A percentile compares a stretch with the other conserved stretches of the same genome.
phyloP scores from a whole-genome alignment of 768 basidiomycete genomes.

The Kwoniella dendrophila region DNA sequence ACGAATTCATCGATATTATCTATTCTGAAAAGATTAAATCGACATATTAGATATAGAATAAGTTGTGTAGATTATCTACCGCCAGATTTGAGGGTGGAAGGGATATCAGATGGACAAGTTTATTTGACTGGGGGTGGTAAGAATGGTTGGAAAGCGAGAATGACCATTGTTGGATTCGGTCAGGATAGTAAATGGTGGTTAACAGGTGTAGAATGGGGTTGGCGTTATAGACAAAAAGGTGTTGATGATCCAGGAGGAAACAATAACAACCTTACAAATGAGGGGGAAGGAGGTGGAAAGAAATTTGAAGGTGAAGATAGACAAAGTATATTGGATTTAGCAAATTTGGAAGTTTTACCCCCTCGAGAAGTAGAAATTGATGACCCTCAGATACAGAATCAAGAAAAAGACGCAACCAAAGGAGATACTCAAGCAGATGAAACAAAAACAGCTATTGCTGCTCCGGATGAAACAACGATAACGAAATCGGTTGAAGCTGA shows the following conservation, averaged over 20 bases:
- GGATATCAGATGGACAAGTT: slow-evolving; percentile 57
- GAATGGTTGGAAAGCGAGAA: slow-evolving; percentile 31
- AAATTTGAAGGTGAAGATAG: slow-evolving; percentile 38
- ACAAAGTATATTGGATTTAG: slow-evolving; percentile 42
- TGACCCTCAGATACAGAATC: background rate
- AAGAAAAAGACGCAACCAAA: background rate
- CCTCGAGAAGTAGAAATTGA: slow-evolving; percentile 15
- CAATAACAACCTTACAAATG: background rate
- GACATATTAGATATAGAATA: slow-evolving; percentile 75
- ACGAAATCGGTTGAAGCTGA: slow-evolving; percentile 3
- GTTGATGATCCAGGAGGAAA: slow-evolving; percentile 70
- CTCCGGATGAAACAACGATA: background rate
- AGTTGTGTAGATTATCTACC: slow-evolving; percentile 78
- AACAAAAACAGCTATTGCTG: slow-evolving; percentile 3
- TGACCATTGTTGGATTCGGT: slow-evolving; percentile 42
- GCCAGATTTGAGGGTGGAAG: slow-evolving; percentile 63
- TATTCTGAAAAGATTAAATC: slow-evolving; percentile 72
- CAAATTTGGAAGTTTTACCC: slow-evolving; percentile 36
- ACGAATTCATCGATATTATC: slow-evolving; percentile 68
- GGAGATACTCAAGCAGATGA: slow-evolving; percentile 4
- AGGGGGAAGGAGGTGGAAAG: slow-evolving; percentile 54
- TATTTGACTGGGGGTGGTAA: slow-evolving; percentile 61
- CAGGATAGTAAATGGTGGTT: slow-evolving; percentile 66
- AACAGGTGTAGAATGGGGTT: slow-evolving; percentile 73
- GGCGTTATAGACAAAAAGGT: slow-evolving; percentile 74